A percentile compares a stretch with the other conserved stretches of the same genome.
Evolutionary conservation across 371 early-diverging fungal species (phyloP).

Genomic region (Mortierella sp.): DNA sequence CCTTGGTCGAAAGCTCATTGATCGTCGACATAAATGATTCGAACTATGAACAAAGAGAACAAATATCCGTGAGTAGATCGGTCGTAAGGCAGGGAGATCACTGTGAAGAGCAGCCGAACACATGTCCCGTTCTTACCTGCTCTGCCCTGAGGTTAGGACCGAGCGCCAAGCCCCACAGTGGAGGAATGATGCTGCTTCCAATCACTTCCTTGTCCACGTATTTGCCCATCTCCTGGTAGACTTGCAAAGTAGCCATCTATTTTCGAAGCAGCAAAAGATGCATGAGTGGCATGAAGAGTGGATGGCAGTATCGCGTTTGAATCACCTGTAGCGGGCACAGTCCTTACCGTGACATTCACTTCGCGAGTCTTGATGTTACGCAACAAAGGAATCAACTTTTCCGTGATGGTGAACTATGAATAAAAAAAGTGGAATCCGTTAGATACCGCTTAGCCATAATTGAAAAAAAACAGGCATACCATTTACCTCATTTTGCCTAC

Average conservation of each 20-base stretch:
- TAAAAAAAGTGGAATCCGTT: not conserved
- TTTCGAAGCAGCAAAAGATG: not conserved
- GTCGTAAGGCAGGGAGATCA: not conserved
- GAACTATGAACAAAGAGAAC: slow-evolving; percentile 60
- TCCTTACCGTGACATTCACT: slow-evolving; percentile 78
- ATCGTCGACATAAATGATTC: slow-evolving; percentile 79
- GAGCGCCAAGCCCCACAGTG: slow-evolving; percentile 83
- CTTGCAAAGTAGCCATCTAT: slow-evolving; percentile 81
- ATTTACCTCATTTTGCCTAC: slow-evolving; percentile 31
- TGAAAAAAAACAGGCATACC: too few relatives aligned
- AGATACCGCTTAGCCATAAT: not conserved
- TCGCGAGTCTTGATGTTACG: slow-evolving; percentile 84
- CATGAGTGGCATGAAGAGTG: not conserved
- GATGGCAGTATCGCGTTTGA: too few relatives aligned
- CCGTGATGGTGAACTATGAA: slow-evolving; percentile 71
- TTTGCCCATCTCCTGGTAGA: slow-evolving; percentile 85
- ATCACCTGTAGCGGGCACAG: not conserved
- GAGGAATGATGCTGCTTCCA: slow-evolving; percentile 83
- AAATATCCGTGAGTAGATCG: not conserved
- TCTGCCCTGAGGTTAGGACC: slow-evolving; percentile 77
- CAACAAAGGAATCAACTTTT: slow-evolving; percentile 82
- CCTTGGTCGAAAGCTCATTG: slow-evolving; percentile 69
- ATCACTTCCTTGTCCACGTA: slow-evolving; percentile 80
- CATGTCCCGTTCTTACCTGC: slow-evolving; percentile 67
- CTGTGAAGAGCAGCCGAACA: not conserved